Evolutionary conservation across 1,284 basidiomycete species (phyloP), one percentile per base, ranked within the genome.

Genomic region (Meira nashicola): DNA sequence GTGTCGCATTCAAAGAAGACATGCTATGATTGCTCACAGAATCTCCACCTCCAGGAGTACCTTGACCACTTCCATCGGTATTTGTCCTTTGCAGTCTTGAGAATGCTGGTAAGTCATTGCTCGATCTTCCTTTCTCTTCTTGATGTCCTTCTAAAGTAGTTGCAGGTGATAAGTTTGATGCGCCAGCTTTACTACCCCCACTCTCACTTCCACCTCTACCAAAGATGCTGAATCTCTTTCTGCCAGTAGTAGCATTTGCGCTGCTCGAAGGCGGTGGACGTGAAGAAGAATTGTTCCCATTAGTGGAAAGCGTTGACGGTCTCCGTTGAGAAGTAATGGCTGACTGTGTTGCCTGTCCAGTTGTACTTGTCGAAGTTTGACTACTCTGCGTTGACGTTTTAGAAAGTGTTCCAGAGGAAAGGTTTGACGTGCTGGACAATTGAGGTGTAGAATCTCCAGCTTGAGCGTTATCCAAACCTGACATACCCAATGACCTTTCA

Each of bases 221-320:
- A 39, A 53, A 53, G 19, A 53, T 53, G 50, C 50, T 53, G 28
- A 53, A 53, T 39, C 50, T n/a, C 15, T 53, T 53, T 17, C 28
- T n/a, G 14, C 50, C 39, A 23, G 19, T 5, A 2, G 38, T 53
- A 12, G 28, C 14, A 19, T 17, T 23, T 14, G 12, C 17, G 28
- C 28, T 39, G 5, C 17, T 23, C 46, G 23, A 25, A 14, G 12
- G 17, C 12, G 17, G 12, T 12, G 14, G 17, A 21, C 23, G n/a
- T 14, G 17, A 17, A 48, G 2, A 2, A 48, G n/a, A 14, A 6
- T 5, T n/a, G 12, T 7, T 48, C 7, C 28, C 28, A 8, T 33
- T 48, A 8, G 14, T 21, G 46, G 12, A 48, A 12, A 12, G 46
- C n/a, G 46, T 48, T 48, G 46, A 23, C 5, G 41, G 15, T 15